These are phyloP conservation scores for Colletotrichum sp. DNA, from an alignment of 2,329 filamentous ascomycete species.

Conservation along the genomic window DNA sequence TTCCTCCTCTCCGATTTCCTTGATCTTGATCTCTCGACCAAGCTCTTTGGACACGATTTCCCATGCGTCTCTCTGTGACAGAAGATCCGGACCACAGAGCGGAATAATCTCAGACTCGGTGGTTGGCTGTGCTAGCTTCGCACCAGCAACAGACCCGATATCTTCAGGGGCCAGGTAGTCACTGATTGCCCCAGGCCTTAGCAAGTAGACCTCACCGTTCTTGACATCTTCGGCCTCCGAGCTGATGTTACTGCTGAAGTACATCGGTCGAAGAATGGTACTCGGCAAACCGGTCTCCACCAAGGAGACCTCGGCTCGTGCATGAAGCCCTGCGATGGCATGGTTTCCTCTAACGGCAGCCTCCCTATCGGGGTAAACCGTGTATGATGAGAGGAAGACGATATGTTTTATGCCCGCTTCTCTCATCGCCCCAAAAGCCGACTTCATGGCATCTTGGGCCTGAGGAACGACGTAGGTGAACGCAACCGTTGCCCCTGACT, in stretches of 20 bases:
- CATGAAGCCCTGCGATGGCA: conserved; percentile 44
- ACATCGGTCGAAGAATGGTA: conserved; percentile 40
- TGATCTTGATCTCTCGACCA: conserved; percentile 29
- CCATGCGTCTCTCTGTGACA: conserved; percentile 32
- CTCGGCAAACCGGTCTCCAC: conserved; percentile 40
- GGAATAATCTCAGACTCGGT: conserved; percentile 33
- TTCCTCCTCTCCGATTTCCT: background rate
- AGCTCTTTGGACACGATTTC: conserved; percentile 31
- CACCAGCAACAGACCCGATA: conserved; percentile 48
- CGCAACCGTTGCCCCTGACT: conserved; percentile 46
- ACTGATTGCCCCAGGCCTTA: conserved; percentile 29
- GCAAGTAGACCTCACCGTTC: conserved; percentile 34
- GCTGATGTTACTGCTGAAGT: conserved; percentile 48
- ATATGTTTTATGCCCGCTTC: conserved; percentile 45
- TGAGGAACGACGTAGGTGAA: conserved; percentile 49
- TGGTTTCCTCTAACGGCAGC: conserved; percentile 27
- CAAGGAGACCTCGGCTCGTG: conserved; percentile 46
- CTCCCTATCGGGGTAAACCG: conserved; percentile 30
- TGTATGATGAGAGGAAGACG: conserved; percentile 48
- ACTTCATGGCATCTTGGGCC: conserved; percentile 41
- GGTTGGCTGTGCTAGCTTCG: conserved; percentile 38
- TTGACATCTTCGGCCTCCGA: conserved; percentile 31
- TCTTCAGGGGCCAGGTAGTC: conserved; percentile 48
- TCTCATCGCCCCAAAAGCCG: conserved; percentile 45
- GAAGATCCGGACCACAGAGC: conserved; percentile 39